Evolutionary conservation across 2,329 filamentous ascomycete genomes (phyloP), one percentile per base, ranked within the genome.

Genomic region (Fusarium begoniae): DNA sequence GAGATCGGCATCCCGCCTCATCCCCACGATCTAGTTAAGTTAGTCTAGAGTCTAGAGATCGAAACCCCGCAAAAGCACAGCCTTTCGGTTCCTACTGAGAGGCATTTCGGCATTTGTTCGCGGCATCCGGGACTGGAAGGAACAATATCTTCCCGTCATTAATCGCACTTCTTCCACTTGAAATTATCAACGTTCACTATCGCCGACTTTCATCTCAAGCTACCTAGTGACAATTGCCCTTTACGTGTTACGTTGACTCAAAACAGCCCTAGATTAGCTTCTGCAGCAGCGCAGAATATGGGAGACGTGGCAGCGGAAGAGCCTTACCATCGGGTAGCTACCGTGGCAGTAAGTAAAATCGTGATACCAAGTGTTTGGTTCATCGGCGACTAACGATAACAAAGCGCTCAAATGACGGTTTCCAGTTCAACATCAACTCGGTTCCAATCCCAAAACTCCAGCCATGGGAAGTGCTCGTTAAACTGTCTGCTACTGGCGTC

Each of bases 401-500:
- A 8, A 47, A 72, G 70, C 70, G 60, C 24, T 69, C 69, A 20
- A 70, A 41, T 3, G 32, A 35, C 3, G 28, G 43, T 1, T 66
- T 66, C 5, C 28, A 38, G 14, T 73, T 73, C 11, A 44, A 73
- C 2, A 48, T 73, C 5, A 37, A 56, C 38, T 45, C 57, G 13
- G 35, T 50, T 7, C 58, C 48, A 18, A 30, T 61, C 3, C 70
- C 71, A 1, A 43, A 60, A 11, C 66, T 64, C 3, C 58, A 51
- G 3, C 70, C 72, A 38, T 74, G 63, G 71, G 72, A 74, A 14
- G 32, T 77, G 5, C 66, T 77, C 7, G 48, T 77, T 1, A 69
- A 67, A 9, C 56, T 77, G 1, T 63, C 59, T 5, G 74, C 37
- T 6, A 77, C 66, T 1, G 75, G 74, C 6, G 58, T 77, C 3